Percentiles rank a stretch among this genome's conserved stretches.
phyloP scores from a whole-genome alignment of 306 rosid species.

The Prunus campanulata region DNA sequence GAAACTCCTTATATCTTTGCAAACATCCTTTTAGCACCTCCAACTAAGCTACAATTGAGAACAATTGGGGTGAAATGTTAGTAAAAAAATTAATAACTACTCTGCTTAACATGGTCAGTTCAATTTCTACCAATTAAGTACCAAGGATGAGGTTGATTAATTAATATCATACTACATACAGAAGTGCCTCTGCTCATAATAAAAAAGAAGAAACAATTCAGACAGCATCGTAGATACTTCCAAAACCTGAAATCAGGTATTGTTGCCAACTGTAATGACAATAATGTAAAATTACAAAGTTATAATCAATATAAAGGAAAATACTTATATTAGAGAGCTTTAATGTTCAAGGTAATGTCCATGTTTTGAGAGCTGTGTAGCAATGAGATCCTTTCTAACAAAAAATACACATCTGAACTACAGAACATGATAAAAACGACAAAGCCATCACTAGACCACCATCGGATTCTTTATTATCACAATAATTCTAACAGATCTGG shows the following conservation, averaged over 20 bases:
- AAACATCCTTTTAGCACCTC: background rate
- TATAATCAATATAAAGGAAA: background rate
- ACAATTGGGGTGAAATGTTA: background rate
- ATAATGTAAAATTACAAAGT: background rate
- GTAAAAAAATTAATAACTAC: background rate
- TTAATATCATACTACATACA: background rate
- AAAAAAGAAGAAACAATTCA: background rate
- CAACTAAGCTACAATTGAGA: background rate
- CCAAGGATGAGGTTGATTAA: background rate
- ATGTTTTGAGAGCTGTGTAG: background rate
- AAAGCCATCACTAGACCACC: background rate
- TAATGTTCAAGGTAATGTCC: background rate
- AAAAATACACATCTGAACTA: background rate
- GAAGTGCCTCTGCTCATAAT: background rate
- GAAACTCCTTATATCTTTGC: background rate
- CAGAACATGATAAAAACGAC: background rate
- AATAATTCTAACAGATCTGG: background rate
- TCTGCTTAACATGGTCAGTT: background rate
- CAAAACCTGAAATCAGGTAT: background rate
- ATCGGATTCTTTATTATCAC: background rate
- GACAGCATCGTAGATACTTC: background rate
- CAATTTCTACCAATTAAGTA: background rate
- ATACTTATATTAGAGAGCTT: background rate
- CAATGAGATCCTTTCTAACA: background rate
- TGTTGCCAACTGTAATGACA: background rate